Conservation (phyloP, 306 rosid species). For the Gynostemma pentaphyllum region DNA sequence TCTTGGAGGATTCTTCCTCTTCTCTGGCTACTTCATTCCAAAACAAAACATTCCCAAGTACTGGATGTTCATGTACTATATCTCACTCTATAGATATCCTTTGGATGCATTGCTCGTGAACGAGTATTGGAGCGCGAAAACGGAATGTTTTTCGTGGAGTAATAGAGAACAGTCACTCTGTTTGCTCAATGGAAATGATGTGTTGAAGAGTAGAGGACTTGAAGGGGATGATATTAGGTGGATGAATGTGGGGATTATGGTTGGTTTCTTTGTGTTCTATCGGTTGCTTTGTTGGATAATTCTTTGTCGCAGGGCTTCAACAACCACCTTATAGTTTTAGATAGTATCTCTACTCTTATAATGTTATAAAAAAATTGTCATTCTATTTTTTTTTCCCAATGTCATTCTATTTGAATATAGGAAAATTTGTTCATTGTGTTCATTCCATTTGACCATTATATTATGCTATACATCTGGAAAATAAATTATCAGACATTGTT, state of each 20-base stretch:
- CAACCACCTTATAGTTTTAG: slow-evolving; percentile 28
- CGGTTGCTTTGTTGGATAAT: slow-evolving; percentile 71
- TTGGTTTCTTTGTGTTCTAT: slow-evolving; percentile 60
- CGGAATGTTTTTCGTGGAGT: slow-evolving; percentile 31
- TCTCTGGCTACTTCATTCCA: slow-evolving; percentile 94
- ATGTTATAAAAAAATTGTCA: too few relatives aligned
- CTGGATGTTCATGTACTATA: slow-evolving; percentile 93
- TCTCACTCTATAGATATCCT: slow-evolving; percentile 80
- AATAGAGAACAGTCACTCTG: slow-evolving; percentile 5
- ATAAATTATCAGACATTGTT: too few relatives aligned
- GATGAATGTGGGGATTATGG: slow-evolving; percentile 65
- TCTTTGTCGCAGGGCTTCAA: slow-evolving; percentile 59
- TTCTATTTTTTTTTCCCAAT: too few relatives aligned
- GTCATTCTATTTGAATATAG: too few relatives aligned
- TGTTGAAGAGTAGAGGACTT: slow-evolving; percentile 72
- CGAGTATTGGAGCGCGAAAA: slow-evolving; percentile 57
- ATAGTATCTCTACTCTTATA: too few relatives aligned
- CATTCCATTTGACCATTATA: too few relatives aligned
- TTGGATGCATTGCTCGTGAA: slow-evolving; percentile 66
- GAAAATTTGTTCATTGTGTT: too few relatives aligned
- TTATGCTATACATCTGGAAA: too few relatives aligned
- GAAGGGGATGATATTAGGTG: slow-evolving; percentile 63
- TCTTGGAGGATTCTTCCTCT: slow-evolving; percentile 74
- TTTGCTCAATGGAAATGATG: slow-evolving; percentile 48
- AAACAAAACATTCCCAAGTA: slow-evolving; percentile 70